These are phyloP conservation scores for Candida khao-thaluensis DNA, from an alignment of 805 yeast genomes.

Conservation along the genomic window DNA sequence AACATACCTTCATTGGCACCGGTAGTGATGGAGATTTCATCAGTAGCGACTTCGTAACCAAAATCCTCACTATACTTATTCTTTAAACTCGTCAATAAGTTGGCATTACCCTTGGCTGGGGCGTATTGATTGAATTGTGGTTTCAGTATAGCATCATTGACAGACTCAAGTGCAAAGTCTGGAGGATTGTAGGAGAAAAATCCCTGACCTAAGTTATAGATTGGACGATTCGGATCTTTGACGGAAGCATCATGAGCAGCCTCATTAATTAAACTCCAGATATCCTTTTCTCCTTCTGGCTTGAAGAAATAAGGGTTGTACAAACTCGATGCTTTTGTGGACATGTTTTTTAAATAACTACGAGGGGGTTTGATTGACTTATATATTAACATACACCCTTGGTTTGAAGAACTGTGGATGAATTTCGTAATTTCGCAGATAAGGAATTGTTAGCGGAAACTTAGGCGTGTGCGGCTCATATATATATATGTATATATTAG, in stretches of 20 bases:
- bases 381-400: slow-evolving; percentile 1
- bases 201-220: slow-evolving; percentile 93
- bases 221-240: slow-evolving; percentile 63
- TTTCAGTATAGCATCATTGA: slow-evolving; percentile 65
- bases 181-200: slow-evolving; percentile 97
- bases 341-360: slow-evolving; percentile 4
- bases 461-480: too few species aligned
- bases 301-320: slow-evolving; percentile 63
- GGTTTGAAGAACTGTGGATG: slow-evolving; percentile 3
- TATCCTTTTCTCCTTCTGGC: slow-evolving; percentile 74
- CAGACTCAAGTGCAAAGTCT: slow-evolving; percentile 83
- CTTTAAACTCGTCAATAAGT: slow-evolving; percentile 67
- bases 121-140: slow-evolving; percentile 90
- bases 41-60: slow-evolving; percentile 52
- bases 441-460: too few species aligned
- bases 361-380: neutral
- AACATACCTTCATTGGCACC: slow-evolving; percentile 98
- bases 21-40: slow-evolving; percentile 79
- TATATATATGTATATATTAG: too few species aligned
- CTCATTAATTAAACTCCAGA: slow-evolving; percentile 94
- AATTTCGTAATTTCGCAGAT: slow-evolving; percentile 6
- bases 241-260: slow-evolving; percentile 83
- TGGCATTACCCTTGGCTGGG: slow-evolving; percentile 83
- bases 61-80: slow-evolving; percentile 69
- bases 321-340: slow-evolving; percentile 17